Conservation (phyloP, 1,284 basidiomycete species). For the Cutaneotrichosporon dermatis region DNA sequence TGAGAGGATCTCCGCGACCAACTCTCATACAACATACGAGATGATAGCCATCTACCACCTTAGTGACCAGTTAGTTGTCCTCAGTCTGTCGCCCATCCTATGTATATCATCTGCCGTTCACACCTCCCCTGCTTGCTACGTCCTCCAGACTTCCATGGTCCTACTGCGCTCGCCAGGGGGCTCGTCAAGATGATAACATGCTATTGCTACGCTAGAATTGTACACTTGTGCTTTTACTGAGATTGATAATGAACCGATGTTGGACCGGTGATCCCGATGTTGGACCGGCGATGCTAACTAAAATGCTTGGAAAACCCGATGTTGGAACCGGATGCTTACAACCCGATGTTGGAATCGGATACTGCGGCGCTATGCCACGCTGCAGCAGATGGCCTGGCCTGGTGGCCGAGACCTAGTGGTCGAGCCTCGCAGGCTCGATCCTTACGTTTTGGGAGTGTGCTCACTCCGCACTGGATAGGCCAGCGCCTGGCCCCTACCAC, state of each 20-base stretch:
- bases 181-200: neutral
- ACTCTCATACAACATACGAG: no score
- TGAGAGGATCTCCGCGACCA: no score
- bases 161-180: neutral
- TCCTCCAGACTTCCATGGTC: neutral
- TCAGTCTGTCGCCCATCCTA: no score
- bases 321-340: neutral
- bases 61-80: no score
- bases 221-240: neutral
- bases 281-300: slow-evolving; percentile 4
- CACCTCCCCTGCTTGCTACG: neutral
- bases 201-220: slow-evolving; percentile 2
- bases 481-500: slow-evolving; percentile 56
- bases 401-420: neutral
- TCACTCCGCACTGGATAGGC: neutral
- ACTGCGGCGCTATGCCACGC: neutral
- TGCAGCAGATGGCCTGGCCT: neutral
- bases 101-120: no score
- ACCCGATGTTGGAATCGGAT: slow-evolving; percentile 1
- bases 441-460: neutral
- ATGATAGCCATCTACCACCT: no score
- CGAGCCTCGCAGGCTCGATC: no score
- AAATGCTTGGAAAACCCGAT: neutral
- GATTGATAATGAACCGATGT: neutral
- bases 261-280: slow-evolving; percentile 4